Conservation (phyloP, 2,329 filamentous ascomycete genomes). For the Fusarium sp. region DNA sequence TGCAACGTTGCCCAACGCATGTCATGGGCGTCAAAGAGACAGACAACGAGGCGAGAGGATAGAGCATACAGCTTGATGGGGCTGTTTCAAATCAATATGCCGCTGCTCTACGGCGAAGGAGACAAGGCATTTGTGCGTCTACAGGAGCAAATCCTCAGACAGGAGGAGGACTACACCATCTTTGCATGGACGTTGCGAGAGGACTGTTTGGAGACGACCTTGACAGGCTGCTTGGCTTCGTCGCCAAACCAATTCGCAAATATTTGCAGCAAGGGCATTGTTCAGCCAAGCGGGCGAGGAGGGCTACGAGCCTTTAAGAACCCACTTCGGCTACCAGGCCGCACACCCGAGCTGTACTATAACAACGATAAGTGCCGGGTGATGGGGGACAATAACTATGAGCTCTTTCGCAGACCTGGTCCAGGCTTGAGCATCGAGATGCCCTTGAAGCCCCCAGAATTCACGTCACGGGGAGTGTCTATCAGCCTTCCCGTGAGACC, state of each 20-base stretch:
- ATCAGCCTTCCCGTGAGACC: not conserved
- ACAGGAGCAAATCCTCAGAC: constrained; percentile 19
- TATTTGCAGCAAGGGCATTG: not conserved
- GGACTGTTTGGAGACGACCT: accelerated
- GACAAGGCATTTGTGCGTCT: constrained; percentile 14
- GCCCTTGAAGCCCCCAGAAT: not conserved
- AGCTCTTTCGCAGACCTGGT: not conserved
- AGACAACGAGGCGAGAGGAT: constrained; percentile 22
- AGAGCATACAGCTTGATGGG: constrained; percentile 17
- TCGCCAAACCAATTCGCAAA: not conserved
- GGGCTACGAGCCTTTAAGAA: not conserved
- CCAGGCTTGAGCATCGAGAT: not conserved
- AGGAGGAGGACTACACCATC: constrained; percentile 21
- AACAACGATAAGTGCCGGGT: not conserved
- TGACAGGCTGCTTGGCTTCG: not conserved
- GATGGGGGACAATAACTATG: not conserved
- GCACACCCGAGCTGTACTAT: not conserved
- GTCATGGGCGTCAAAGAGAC: constrained; percentile 23
- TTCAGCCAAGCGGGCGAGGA: not conserved
- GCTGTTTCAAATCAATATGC: constrained; percentile 21
- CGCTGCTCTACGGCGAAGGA: constrained; percentile 17
- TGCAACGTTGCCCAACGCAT: constrained; percentile 16
- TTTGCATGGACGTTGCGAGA: constrained; percentile 16
- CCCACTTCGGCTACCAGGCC: not conserved
- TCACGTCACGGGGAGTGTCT: not conserved